Evolutionary conservation across 495 filamentous ascomycete genomes (phyloP).

Genomic region (Parathielavia hyrcaniae): DNA sequence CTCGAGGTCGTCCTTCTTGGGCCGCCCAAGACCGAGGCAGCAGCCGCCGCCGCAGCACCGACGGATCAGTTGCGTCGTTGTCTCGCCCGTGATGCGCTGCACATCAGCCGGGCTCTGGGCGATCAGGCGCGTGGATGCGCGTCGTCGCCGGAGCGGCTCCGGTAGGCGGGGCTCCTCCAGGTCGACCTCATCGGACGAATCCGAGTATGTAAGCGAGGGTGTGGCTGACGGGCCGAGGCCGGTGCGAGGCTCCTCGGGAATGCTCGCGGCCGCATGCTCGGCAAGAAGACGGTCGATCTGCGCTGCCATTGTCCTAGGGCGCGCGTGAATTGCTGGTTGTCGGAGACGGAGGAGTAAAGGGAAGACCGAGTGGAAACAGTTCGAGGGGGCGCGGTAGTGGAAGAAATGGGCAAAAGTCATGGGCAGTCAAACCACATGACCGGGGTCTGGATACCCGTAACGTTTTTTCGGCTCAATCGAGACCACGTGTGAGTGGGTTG

Average conservation of each 20-base stretch:
- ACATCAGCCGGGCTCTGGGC: constrained; percentile 71
- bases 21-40: constrained; percentile 58
- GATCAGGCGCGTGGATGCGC: constrained; percentile 75
- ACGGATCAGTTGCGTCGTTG: constrained; percentile 54
- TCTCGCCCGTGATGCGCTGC: constrained; percentile 58
- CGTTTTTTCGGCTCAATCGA: constrained; percentile 3
- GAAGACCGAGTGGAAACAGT: neutral
- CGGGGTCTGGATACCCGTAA: neutral
- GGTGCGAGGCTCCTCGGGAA: constrained; percentile 33
- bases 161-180: constrained; percentile 33
- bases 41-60: constrained; percentile 94
- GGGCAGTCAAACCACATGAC: constrained; percentile 13
- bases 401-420: neutral
- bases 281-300: constrained; percentile 30
- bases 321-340: neutral
- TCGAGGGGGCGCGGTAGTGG: neutral
- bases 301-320: constrained; percentile 22
- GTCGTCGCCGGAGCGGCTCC: constrained; percentile 45
- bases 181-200: constrained; percentile 43
- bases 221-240: constrained; percentile 34
- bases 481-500: neutral
- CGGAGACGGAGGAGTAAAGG: neutral
- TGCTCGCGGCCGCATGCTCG: constrained; percentile 28
- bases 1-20: constrained; percentile 48
- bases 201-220: constrained; percentile 48